Evolutionary conservation across 2,329 filamentous ascomycete genomes (phyloP).

Genomic region (Phaeosphaeriaceae sp.): DNA sequence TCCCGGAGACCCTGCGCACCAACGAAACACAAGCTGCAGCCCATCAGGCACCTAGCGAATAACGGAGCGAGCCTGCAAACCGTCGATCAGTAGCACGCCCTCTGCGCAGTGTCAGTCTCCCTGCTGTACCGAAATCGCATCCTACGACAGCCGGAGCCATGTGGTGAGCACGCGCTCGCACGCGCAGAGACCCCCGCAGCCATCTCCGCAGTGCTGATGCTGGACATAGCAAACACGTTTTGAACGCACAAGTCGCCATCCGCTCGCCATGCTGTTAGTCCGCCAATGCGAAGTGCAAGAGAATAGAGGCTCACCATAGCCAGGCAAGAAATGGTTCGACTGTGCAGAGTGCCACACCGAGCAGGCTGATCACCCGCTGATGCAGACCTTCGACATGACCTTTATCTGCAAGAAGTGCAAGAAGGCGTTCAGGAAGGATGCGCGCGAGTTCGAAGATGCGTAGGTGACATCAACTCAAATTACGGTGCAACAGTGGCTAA

Average conservation of each 20-base stretch:
- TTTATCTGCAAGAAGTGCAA: constrained; percentile 99
- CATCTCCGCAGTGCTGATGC: constrained; percentile 29
- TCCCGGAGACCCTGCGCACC: constrained; percentile 18
- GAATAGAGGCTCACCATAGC: constrained; percentile 9
- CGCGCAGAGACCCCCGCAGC: constrained; percentile 19
- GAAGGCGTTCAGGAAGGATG: constrained; percentile 96
- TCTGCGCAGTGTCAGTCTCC: neutral
- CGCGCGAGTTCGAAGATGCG: constrained; percentile 86
- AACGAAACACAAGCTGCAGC: constrained; percentile 6
- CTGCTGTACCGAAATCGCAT: neutral
- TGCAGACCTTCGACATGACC: constrained; percentile 83
- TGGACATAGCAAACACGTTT: constrained; percentile 83
- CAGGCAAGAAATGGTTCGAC: constrained; percentile 97
- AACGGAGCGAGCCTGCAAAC: constrained; percentile 1
- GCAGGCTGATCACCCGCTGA: constrained; percentile 76
- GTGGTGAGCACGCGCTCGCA: constrained; percentile 31
- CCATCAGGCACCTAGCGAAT: constrained; percentile 29
- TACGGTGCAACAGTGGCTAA: constrained; percentile 11
- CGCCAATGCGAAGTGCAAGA: constrained; percentile 4
- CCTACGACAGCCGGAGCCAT: constrained; percentile 21
- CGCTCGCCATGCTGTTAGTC: constrained; percentile 90
- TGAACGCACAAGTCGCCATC: constrained; percentile 97
- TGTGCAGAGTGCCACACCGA: constrained; percentile 94
- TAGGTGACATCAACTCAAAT: constrained; percentile 4
- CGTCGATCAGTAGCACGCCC: constrained; percentile 1